phyloP scores from a whole-genome alignment of 73 alveolate species.

The Loxodes magnus region DNA sequence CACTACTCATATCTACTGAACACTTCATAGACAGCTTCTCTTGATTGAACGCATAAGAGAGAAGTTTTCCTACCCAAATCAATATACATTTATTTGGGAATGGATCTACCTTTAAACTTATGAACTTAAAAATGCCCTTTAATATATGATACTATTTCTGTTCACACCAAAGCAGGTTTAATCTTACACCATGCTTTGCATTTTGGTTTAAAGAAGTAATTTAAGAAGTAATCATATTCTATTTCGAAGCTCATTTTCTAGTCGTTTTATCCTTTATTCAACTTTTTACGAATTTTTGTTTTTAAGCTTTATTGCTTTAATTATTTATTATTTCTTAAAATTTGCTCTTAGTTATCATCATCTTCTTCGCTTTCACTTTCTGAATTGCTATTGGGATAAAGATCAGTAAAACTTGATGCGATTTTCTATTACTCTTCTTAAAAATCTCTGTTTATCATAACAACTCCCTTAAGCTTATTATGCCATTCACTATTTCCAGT shows the following conservation, averaged over 20 bases:
- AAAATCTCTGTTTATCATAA: constrained; percentile 43
- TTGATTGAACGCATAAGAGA: constrained; percentile 25
- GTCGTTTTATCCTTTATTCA: not conserved
- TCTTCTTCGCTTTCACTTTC: constrained; percentile 17
- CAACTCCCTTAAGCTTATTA: constrained; percentile 59
- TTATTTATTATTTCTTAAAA: not conserved
- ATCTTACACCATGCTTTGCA: not conserved
- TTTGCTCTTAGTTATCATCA: not conserved
- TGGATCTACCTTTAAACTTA: not conserved
- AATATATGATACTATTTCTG: constrained; percentile 55
- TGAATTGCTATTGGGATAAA: not conserved
- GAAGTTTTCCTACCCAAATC: constrained; percentile 15
- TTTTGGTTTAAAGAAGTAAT: constrained; percentile 10
- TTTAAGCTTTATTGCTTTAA: not conserved
- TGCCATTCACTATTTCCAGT: constrained; percentile 55
- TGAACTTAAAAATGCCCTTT: constrained; percentile 36
- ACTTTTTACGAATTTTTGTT: not conserved
- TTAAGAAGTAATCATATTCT: constrained; percentile 6
- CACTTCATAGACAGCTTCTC: constrained; percentile 22
- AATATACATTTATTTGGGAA: not conserved
- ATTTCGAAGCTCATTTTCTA: constrained; percentile 19
- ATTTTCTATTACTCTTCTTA: constrained; percentile 29
- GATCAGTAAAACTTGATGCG: constrained; percentile 18
- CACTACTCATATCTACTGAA: constrained; percentile 53
- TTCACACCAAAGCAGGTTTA: constrained; percentile 39